These are phyloP conservation scores for Candida sanyaensis DNA, from an alignment of 1,139 yeast species.

Conservation along the genomic window DNA sequence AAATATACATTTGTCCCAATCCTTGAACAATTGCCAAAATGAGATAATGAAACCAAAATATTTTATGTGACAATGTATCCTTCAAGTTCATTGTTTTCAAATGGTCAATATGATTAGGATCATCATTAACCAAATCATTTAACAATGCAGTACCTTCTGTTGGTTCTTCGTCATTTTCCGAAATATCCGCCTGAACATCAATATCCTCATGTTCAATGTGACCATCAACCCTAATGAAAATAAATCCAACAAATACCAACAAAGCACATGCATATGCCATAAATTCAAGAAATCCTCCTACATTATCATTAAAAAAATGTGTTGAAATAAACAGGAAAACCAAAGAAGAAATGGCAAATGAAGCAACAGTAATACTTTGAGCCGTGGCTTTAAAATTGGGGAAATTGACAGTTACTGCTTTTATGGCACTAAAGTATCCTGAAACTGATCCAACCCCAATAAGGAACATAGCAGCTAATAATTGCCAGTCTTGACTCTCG, in stretches of 20 bases:
- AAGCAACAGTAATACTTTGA: constrained; percentile 38
- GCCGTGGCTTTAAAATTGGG: constrained; percentile 36
- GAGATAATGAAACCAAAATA: constrained; percentile 50
- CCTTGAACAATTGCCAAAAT: constrained; percentile 68
- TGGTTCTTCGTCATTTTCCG: constrained; percentile 14
- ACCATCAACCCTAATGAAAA: constrained; percentile 33
- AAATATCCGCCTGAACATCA: neutral
- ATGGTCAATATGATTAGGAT: constrained; percentile 4
- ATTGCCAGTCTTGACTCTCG: constrained; percentile 16
- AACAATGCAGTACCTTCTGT: constrained; percentile 9
- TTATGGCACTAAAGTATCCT: constrained; percentile 36
- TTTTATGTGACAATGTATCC: constrained; percentile 24
- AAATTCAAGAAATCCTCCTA: constrained; percentile 24
- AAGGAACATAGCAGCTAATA: constrained; percentile 31
- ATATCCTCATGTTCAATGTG: constrained; percentile 18
- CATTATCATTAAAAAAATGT: constrained; percentile 23
- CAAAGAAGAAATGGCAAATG: constrained; percentile 39
- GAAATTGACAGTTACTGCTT: constrained; percentile 35
- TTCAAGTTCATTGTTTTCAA: constrained; percentile 19
- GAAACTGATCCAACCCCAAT: constrained; percentile 36
- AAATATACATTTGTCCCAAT: constrained; percentile 77
- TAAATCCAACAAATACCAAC: constrained; percentile 29
- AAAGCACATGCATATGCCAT: constrained; percentile 26
- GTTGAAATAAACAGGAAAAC: constrained; percentile 27
- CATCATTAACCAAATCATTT: constrained; percentile 8